These are phyloP conservation scores for Flaveria sonorensis DNA, from an alignment of 129 eudicot species.

Conservation along the genomic window DNA sequence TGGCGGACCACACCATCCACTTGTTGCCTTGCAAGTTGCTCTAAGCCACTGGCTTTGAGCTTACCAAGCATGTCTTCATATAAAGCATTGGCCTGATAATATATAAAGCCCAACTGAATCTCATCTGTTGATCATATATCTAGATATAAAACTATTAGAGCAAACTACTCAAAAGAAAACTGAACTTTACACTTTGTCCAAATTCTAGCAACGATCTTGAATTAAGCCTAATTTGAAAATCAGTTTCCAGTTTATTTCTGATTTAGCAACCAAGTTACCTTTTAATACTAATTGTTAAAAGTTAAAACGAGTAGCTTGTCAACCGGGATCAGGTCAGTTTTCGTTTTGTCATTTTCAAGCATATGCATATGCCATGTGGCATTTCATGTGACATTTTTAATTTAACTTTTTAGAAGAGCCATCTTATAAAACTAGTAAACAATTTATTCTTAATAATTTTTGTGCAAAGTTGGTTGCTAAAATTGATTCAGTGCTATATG, in stretches of 20 bases:
- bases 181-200: neutral
- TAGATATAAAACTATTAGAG: neutral
- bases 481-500: neutral
- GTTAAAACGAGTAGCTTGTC: neutral
- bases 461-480: neutral
- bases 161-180: neutral
- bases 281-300: too few species aligned
- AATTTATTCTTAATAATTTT: neutral
- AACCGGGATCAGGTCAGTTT: too few species aligned
- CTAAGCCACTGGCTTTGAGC: slow-evolving; percentile 67
- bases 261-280: neutral
- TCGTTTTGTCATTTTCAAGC: neutral
- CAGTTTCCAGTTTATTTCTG: neutral
- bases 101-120: neutral
- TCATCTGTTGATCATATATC: neutral
- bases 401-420: neutral
- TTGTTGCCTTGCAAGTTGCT: slow-evolving; percentile 78
- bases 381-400: neutral
- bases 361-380: neutral
- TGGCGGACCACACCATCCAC: slow-evolving; percentile 95
- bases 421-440: neutral
- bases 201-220: neutral
- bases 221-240: neutral
- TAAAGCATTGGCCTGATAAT: slow-evolving; percentile 70
- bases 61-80: slow-evolving; percentile 78